These are phyloP conservation scores for baker's yeast (Saccharomyces cerevisiae) DNA, from an alignment of 805 yeast species.

Conservation along the genomic window DNA sequence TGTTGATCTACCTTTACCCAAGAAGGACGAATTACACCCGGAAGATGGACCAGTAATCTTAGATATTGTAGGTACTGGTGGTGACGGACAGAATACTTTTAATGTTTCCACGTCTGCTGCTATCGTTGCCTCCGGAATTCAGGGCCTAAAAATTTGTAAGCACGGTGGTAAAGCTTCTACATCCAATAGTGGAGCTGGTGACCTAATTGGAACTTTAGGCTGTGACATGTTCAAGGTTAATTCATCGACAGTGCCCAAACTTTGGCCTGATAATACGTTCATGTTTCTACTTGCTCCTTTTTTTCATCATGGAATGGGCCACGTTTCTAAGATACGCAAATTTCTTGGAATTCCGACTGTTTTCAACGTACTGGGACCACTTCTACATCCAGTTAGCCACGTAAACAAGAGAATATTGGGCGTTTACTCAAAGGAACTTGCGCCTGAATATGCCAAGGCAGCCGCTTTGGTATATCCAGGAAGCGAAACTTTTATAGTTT, in stretches of 20 bases:
- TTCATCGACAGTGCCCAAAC: slow-evolving; percentile 47
- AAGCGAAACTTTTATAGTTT: slow-evolving; percentile 71
- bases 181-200: slow-evolving; percentile 90
- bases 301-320: slow-evolving; percentile 86
- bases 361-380: slow-evolving; percentile 89
- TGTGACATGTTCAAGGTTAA: slow-evolving; percentile 70
- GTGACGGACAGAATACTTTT: slow-evolving; percentile 95
- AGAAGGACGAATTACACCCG: slow-evolving; percentile 39
- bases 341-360: slow-evolving; percentile 84
- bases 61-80: slow-evolving; percentile 98
- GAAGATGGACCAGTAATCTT: slow-evolving; percentile 8
- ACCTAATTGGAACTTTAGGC: slow-evolving; percentile 71
- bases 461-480: slow-evolving; percentile 46
- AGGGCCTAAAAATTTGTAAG: slow-evolving; percentile 64
- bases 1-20: slow-evolving; percentile 33
- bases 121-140: slow-evolving; percentile 85
- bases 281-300: slow-evolving; percentile 86
- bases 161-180: slow-evolving; percentile 98
- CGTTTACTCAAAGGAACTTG: slow-evolving; percentile 72
- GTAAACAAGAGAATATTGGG: slow-evolving; percentile 77
- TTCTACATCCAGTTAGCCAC: slow-evolving; percentile 81
- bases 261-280: slow-evolving; percentile 40
- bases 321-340: slow-evolving; percentile 70
- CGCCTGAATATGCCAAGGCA: slow-evolving; percentile 77
- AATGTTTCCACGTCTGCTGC: slow-evolving; percentile 94